Evolutionary conservation across 345 rosid genomes (phyloP), one percentile per base, ranked within the genome.

Genomic region (Camelina hispida): DNA sequence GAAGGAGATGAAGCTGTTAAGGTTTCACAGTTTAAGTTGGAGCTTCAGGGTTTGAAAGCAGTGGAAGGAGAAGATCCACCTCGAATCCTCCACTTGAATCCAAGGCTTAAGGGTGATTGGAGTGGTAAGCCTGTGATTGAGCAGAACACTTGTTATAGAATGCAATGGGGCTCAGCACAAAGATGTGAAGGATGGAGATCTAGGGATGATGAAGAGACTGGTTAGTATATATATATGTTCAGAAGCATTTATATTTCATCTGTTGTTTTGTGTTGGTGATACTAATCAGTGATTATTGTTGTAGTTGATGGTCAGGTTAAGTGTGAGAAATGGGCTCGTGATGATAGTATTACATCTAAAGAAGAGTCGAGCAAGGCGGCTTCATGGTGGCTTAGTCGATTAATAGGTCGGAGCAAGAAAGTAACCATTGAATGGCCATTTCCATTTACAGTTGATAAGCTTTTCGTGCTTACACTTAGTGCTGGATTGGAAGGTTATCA

Each of bases 61-160:
- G 96, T 87, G 67, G 93, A 93, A 11, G 94, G 94, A 1, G 98
- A 93, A 83, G 94, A 90, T 6, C 96, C 98, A 18, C 98, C 98
- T 2, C 77, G 91, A 83, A 85, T 90, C 43, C 78, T 93, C 56
- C 98, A 93, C 60, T 87, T 93, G 69, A 90, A 93, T 63, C 94
- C 98, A n/a, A 86, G 98, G 87, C 79, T 93, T 78, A 93, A 81
- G 53, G 98, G 98, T 56, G 98, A 93, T 75, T 90, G 96, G 91
- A 90, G 96, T 68, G 87, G 84, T 25, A 82, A 79, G 79, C 94
- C 98, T 23, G 93, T 90, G 58, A 93, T 93, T 76, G 98, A 93
- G 79, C 96, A 85, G 81, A 93, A 93, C 76, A 93, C 98, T 72
- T 93, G 98, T 58, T 93, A 90, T 59, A 78, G 94, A 71, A 88